These are phyloP conservation scores for Entonaema liquescens DNA, from an alignment of 495 filamentous ascomycete genomes.

Conservation along the genomic window DNA sequence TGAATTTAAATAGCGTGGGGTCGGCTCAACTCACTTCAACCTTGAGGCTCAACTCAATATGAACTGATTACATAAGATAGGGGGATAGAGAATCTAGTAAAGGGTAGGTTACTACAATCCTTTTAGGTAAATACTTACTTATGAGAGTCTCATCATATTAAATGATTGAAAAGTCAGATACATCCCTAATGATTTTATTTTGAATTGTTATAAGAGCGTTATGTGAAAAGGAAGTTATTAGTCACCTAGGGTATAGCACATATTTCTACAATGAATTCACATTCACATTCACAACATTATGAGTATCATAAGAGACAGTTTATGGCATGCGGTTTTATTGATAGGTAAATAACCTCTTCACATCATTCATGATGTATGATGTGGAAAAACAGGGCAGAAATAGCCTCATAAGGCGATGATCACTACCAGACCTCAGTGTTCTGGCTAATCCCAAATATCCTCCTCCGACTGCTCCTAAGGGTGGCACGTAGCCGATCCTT, in stretches of 20 bases:
- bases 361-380: not conserved
- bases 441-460: not conserved
- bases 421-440: not conserved
- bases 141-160: too few species aligned
- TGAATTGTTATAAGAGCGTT: not conserved
- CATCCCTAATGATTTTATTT: not conserved
- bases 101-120: too few species aligned
- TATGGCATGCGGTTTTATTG: not conserved
- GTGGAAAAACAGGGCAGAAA: not conserved
- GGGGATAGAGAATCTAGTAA: too few species aligned
- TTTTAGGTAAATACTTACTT: too few species aligned
- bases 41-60: not conserved
- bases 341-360: not conserved
- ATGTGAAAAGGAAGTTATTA: too few species aligned
- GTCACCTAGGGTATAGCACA: too few species aligned
- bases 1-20: not conserved
- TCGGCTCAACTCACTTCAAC: not conserved
- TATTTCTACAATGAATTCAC: too few species aligned
- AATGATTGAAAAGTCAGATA: too few species aligned
- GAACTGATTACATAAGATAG: too few species aligned
- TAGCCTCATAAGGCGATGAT: not conserved
- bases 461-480: too few species aligned
- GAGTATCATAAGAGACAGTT: not conserved
- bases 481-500: not conserved
- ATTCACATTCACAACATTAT: too few species aligned